A percentile compares a stretch with the other conserved stretches of the same genome.
Evolutionary conservation across 345 rosid genomes (phyloP).

Genomic region (Acer negundo): DNA sequence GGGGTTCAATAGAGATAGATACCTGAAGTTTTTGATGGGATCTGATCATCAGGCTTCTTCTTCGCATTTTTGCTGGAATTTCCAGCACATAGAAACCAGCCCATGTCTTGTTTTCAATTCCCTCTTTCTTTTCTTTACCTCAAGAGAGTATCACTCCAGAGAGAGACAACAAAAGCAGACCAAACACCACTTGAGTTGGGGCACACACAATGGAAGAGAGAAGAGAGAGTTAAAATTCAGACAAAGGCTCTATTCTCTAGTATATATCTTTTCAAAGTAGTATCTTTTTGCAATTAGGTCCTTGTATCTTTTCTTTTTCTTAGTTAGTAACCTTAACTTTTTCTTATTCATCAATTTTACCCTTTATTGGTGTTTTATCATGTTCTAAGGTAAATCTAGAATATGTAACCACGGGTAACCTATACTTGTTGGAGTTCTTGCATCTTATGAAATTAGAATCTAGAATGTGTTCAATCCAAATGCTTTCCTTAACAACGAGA

Average conservation of each 20-base stretch:
- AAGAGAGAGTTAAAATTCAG: conserved; percentile 10
- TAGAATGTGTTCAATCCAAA: neutral
- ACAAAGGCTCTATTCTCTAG: conserved; percentile 4
- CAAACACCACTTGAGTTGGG: conserved; percentile 8
- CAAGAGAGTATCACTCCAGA: neutral
- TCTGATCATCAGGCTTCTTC: conserved; percentile 47
- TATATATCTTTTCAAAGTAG: neutral
- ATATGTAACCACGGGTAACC: neutral
- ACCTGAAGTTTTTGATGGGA: conserved; percentile 57
- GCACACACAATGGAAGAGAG: conserved; percentile 5
- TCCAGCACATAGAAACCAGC: conserved; percentile 52
- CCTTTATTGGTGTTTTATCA: neutral
- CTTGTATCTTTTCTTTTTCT: conserved; percentile 17
- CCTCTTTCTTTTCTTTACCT: neutral
- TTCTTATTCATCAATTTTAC: neutral
- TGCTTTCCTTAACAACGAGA: neutral
- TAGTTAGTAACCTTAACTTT: neutral
- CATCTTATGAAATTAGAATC: neutral
- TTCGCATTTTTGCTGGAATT: conserved; percentile 38
- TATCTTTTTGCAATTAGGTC: conserved; percentile 19
- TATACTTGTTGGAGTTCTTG: no score
- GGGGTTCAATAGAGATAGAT: conserved; percentile 3
- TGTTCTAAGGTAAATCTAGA: neutral
- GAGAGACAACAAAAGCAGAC: conserved; percentile 22
- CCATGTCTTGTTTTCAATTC: conserved; percentile 26